Evolutionary conservation across 192 early-diverging fungal species (phyloP).

Genomic region (Phycomyces blakesleeanus): DNA sequence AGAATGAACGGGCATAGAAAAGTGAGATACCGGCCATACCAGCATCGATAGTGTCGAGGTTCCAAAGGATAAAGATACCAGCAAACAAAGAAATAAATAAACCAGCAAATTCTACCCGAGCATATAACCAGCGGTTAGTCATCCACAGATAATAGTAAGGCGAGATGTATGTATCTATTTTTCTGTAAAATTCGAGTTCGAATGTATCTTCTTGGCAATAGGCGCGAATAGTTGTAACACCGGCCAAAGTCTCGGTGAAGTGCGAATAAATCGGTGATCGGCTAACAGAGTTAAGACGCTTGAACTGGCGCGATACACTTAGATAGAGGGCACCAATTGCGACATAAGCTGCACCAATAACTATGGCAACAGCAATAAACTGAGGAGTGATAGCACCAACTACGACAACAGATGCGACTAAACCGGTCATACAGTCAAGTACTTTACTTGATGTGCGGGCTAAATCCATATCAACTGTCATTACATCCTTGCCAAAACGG

Average conservation of each 20-base stretch:
- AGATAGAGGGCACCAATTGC: constrained; percentile 70
- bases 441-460: constrained; percentile 49
- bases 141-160: constrained; percentile 85
- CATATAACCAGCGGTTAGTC: constrained; percentile 83
- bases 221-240: constrained; percentile 80
- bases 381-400: constrained; percentile 64
- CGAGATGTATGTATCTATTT: constrained; percentile 76
- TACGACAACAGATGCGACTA: constrained; percentile 53
- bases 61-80: constrained; percentile 59
- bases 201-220: constrained; percentile 72
- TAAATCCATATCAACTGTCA: constrained; percentile 66
- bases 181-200: constrained; percentile 49
- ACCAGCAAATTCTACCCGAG: constrained; percentile 77
- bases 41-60: constrained; percentile 59
- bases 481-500: constrained; percentile 85
- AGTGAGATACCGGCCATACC: constrained; percentile 87
- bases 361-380: constrained; percentile 63
- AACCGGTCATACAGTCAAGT: constrained; percentile 48
- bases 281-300: constrained; percentile 79
- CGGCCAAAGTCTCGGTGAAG: constrained; percentile 77
- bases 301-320: constrained; percentile 78
- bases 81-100: constrained; percentile 70
- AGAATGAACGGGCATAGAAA: constrained; percentile 82
- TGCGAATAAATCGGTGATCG: constrained; percentile 74
- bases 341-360: constrained; percentile 57